Conservation (phyloP, 805 yeast species). For the Tanozyma kutaoensis region DNA sequence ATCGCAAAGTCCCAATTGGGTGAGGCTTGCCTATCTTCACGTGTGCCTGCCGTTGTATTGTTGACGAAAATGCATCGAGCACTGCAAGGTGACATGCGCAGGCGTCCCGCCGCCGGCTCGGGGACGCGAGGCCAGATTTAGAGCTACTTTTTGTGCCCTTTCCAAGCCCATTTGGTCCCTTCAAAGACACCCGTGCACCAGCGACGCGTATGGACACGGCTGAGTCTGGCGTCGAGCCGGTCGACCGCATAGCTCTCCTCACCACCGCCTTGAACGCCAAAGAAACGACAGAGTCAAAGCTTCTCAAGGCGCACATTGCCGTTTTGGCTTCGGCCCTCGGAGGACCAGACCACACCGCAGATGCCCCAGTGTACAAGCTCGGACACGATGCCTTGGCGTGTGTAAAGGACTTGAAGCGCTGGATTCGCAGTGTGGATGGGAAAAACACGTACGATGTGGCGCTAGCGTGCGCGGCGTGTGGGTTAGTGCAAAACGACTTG, state of each 20-base stretch:
- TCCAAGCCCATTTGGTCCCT: too few relatives aligned
- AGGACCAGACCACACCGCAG: constrained; percentile 61
- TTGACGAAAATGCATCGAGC: too few relatives aligned
- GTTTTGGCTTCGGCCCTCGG: constrained; percentile 83
- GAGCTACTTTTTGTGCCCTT: too few relatives aligned
- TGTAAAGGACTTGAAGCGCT: constrained; percentile 72
- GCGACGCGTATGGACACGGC: too few relatives aligned
- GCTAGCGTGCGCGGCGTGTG: constrained; percentile 71
- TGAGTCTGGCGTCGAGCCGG: too few relatives aligned
- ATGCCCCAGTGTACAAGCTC: constrained; percentile 49
- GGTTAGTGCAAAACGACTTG: constrained; percentile 61
- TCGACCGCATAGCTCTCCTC: constrained; percentile 6
- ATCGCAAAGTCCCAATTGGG: too few relatives aligned
- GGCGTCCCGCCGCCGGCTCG: too few relatives aligned
- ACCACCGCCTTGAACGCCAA: constrained; percentile 15
- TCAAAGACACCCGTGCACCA: too few relatives aligned
- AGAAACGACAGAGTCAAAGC: constrained; percentile 21
- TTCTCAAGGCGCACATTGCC: constrained; percentile 61
- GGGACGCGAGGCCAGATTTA: too few relatives aligned
- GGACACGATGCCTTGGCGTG: constrained; percentile 88
- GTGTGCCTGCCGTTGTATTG: too few relatives aligned
- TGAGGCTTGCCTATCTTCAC: too few relatives aligned
- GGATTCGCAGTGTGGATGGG: constrained; percentile 81
- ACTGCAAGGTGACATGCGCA: too few relatives aligned
- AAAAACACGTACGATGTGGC: constrained; percentile 69